Conservation (phyloP, 495 filamentous ascomycete species). For the Aspergillus nidulans region DNA sequence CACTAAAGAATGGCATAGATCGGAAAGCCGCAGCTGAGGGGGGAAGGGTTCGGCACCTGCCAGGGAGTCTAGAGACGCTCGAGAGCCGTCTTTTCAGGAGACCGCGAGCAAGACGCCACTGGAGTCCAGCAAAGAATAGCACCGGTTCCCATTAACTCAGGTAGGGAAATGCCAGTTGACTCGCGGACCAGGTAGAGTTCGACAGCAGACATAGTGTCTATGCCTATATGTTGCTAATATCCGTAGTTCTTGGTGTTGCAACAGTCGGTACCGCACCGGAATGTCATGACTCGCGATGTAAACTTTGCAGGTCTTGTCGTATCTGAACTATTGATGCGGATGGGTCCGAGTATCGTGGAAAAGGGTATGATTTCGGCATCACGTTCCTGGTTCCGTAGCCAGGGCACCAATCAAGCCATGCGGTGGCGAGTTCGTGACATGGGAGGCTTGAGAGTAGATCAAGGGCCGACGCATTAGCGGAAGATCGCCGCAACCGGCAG, state of each 20-base stretch:
- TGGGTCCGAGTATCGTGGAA: not conserved
- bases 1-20: no score
- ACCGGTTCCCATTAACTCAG: slow-evolving; percentile 10
- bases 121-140: slow-evolving; percentile 4
- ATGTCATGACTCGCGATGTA: no score
- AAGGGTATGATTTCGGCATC: not conserved
- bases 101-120: not conserved
- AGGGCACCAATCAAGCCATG: not conserved
- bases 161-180: not conserved
- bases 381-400: not conserved
- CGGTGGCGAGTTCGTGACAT: not conserved
- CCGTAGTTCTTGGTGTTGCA: no score
- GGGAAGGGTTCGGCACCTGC: no score
- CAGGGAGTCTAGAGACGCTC: no score
- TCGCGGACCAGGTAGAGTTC: not conserved
- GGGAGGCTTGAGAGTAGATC: not conserved
- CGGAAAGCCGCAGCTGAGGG: no score
- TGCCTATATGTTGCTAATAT: no score
- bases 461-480: not conserved
- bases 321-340: not conserved
- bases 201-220: no score
- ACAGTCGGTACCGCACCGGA: no score
- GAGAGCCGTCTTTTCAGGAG: no score
- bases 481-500: not conserved
- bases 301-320: no score